Conservation (phyloP, 805 yeast species). For the Kodamaea restingae region DNA sequence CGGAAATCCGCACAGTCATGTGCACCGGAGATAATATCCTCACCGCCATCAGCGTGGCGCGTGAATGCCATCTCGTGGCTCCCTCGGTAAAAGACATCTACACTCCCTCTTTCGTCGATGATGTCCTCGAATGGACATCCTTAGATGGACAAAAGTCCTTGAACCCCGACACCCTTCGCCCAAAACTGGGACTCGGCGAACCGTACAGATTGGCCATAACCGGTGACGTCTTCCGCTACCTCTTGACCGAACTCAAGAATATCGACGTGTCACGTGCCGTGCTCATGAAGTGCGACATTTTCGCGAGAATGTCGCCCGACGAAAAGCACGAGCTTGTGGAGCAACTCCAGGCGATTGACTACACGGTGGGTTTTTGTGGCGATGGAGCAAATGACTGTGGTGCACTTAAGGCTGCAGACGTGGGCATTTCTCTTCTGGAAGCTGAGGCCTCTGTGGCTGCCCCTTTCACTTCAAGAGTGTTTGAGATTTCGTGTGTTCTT, state of each 20-base stretch:
- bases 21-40: constrained; percentile 96
- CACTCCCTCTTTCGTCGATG: constrained; percentile 53
- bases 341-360: constrained; percentile 76
- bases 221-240: constrained; percentile 83
- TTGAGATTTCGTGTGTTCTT: constrained; percentile 89
- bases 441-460: constrained; percentile 99
- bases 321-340: constrained; percentile 95
- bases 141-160: constrained; percentile 55
- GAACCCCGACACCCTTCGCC: constrained; percentile 61
- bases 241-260: constrained; percentile 55
- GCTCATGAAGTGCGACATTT: constrained; percentile 69
- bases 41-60: constrained; percentile 91
- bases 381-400: constrained; percentile 99
- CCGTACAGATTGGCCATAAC: constrained; percentile 75
- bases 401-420: constrained; percentile 95
- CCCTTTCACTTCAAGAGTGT: constrained; percentile 87
- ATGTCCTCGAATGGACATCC: constrained; percentile 59
- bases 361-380: constrained; percentile 96
- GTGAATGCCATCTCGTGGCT: constrained; percentile 69
- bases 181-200: constrained; percentile 30
- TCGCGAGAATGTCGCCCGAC: constrained; percentile 98
- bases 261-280: constrained; percentile 46
- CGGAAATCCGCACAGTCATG: constrained; percentile 82
- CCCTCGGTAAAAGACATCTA: constrained; percentile 31
- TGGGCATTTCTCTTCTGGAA: constrained; percentile 91